Conservation (phyloP, 2,329 filamentous ascomycete species). For the Botrytis medusae region DNA sequence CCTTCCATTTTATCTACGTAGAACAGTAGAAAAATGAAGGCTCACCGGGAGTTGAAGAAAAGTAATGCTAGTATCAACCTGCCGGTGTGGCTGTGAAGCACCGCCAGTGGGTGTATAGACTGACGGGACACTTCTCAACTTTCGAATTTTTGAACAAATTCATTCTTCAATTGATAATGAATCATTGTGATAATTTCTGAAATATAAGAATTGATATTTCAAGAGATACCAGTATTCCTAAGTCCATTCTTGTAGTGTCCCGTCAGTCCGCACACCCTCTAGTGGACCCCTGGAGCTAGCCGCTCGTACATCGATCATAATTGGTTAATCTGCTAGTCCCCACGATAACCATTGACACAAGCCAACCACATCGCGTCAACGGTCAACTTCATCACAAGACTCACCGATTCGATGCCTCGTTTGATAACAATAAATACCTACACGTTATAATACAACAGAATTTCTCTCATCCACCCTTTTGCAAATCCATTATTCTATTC, state of each 20-base stretch:
- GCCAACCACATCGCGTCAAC: neutral
- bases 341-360: neutral
- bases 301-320: neutral
- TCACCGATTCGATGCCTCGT: neutral
- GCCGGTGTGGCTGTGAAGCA: neutral
- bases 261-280: no score
- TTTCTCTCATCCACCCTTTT: neutral
- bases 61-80: neutral
- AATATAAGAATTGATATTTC: no score
- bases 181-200: no score
- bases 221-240: no score
- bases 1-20: neutral
- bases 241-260: no score
- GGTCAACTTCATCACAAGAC: constrained; percentile 1
- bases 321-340: neutral
- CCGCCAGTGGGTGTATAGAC: neutral
- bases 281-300: neutral
- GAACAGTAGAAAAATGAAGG: neutral
- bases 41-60: neutral
- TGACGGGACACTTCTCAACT: neutral
- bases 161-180: no score
- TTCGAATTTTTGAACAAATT: neutral
- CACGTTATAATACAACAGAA: neutral
- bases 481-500: neutral
- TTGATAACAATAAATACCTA: neutral